Base-by-base conservation (phyloP, 345 rosid genomes). In the Pistacia integerrima region DNA sequence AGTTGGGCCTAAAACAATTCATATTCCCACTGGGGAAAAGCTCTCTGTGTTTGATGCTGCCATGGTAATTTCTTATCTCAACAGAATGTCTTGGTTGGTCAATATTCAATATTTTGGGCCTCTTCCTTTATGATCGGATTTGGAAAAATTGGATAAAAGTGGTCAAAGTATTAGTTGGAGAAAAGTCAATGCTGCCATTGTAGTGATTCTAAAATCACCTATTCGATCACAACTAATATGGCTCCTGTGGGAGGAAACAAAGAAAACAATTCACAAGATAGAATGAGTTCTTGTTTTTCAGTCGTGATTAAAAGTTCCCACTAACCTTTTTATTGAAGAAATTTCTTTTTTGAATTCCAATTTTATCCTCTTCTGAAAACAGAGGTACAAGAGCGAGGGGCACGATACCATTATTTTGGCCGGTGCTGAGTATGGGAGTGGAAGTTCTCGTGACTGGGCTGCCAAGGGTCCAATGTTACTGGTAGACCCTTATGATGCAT, bases 401-500 rank as follows among this genome's bases (percentile, higher is more conserved):
- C 89, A 81, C 0, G 89, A 84, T 64, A 93, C 93, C 35, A 74
- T 91, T 59, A 89, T 93, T 72, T 84, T 94, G 88, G 97, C 96
- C 41, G 96, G 98, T 74, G 93, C 94, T 13, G 98, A 94, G 85
- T 94, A 92, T 79, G 98, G 97, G 67, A 89, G 97, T 81, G 98
- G 98, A 81, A 94, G 98, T 83, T 94, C 98, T 77, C 95, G 97
- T n/a, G 98, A 92, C 77, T 94, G 98, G 98, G 98, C 98, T 81
- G 98, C 98, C 44, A 94, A 94, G 92, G 98, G 98, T 79, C 97
- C 98, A 51, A 91, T 85, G 92, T 86, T 92, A 75, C 89, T 90
- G 94, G 97, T 94, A 82, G 30, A 78, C 60, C 73, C 46, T 66
- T 64, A 67, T 16, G 14, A 17, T 38, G 16, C 17, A n/a, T 41